Evolutionary conservation across 1,284 basidiomycete genomes (phyloP), one percentile per base, ranked within the genome.

Genomic region (Singerocomus rubriflavus): DNA sequence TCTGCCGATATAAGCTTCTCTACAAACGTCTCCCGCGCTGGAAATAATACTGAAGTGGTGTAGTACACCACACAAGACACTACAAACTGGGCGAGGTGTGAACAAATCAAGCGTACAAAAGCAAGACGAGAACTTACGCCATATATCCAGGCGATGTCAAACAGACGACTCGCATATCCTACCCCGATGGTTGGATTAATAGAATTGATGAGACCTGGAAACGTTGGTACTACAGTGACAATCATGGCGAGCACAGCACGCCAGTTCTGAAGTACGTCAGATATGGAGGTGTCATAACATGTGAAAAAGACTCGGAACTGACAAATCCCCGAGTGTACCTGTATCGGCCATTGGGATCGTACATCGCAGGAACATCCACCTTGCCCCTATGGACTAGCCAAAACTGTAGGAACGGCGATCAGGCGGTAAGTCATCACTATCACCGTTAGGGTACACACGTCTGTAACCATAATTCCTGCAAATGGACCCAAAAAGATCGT

Each of bases 401-500:
- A 57, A 84, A 87, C 82, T 86, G 52, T 25, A 32, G 16, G 7
- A 27, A 37, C 11, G 29, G 6, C 26, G 44, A 14, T 46, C 42
- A 46, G 26, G 13, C 29, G 17, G 46, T 31, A 5, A 51, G 34
- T 12, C 44, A 39, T 6, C 47, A 16, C 37, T 17, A 27, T 17
- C 16, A 11, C 16, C 46, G 39, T 21, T 11, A 21, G 7, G 16
- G 48, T 45, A 69, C 80, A 59, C 56, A 87, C 84, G 63, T 88
- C 85, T n/a, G 78, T 76, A 26, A 84, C 69, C 83, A 88, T 88
- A 48, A 88, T 80, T 33, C 82, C 86, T 30, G 85, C 82, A 59
- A 88, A 84, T 6, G 86, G 85, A 1, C 85, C 85, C 31, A 88
- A 66, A 65, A 88, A 86, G 14, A 88, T 80, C 0, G 85, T 81